Evolutionary conservation across 768 basidiomycete genomes (phyloP).

Genomic region (Nidularia sp.): DNA sequence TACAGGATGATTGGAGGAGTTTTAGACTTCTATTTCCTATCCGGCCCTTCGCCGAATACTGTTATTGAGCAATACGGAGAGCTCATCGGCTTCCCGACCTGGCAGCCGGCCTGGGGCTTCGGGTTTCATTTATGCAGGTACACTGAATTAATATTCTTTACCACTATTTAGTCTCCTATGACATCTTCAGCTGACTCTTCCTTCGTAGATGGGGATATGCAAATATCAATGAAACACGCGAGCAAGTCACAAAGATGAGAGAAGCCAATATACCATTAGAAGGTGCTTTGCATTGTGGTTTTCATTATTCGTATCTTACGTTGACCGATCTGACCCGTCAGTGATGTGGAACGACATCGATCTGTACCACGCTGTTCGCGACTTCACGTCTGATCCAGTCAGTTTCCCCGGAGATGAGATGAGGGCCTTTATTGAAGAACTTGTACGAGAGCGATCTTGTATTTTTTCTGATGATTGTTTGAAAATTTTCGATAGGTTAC

Average conservation of each 20-base stretch:
- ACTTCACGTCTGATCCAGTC: conserved; percentile 67
- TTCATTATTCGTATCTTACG: not conserved
- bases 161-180: not conserved
- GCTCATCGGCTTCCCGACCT: conserved; percentile 63
- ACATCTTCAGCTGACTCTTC: conserved; percentile 11
- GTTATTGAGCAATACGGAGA: conserved; percentile 71
- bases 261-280: conserved; percentile 76
- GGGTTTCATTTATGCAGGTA: conserved; percentile 75
- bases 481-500: conserved; percentile 2
- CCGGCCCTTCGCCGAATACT: conserved; percentile 49
- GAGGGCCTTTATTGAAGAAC: conserved; percentile 44
- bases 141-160: conserved; percentile 5
- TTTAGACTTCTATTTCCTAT: conserved; percentile 76
- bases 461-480: not conserved
- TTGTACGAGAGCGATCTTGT: conserved; percentile 37
- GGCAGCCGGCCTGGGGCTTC: conserved; percentile 74
- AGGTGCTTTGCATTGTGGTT: conserved; percentile 27
- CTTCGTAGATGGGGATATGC: conserved; percentile 35
- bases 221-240: conserved; percentile 50
- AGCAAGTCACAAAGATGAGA: conserved; percentile 50
- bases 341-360: conserved; percentile 83
- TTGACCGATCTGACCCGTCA: conserved; percentile 12
- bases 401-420: conserved; percentile 55
- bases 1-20: conserved; percentile 75
- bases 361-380: conserved; percentile 62